Base-by-base conservation (phyloP, 2,329 filamentous ascomycete species). In the Claviceps sp. region DNA sequence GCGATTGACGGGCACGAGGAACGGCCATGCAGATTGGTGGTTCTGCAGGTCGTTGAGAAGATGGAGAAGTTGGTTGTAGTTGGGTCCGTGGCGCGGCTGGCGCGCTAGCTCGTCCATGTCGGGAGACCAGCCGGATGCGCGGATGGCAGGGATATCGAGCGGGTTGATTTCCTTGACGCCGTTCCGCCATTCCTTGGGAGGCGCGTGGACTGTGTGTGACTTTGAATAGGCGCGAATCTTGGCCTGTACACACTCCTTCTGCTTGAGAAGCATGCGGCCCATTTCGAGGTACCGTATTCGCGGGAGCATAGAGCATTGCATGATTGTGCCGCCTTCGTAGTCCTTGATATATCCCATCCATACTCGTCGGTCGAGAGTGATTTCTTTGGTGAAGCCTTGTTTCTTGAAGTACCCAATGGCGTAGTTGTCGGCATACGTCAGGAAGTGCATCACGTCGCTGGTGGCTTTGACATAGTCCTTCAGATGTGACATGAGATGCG, bases 281-380 rank as follows among this genome's bases (percentile, higher is more conserved):
- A 84, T 81, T 67, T 98, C 91, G 5, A 98, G 82, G 68, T 98
- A 98, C 48, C 93, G 86, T 51, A 97, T 88, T 56, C 86, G 86
- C 7, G 91, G 91, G 20, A 98, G 78, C 93, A 98, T 97, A 50
- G 86, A 88, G 64, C 93, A 98, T 71, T 98, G 93, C 93, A 98
- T 98, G 55, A 98, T 95, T 0, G 93, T 98, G 54, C 93, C 93
- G 53, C 93, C 93, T 69, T 98, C 93, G 67, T 98, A 98, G 66
- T 98, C 93, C 66, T 98, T 98, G 73, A 98, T 98, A 62, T 97
- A 98, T 2, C 93, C 93, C 93, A 97, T 97, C 93, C 93, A 98
- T 3, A 88, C 84, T 2, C 84, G 82, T 61, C 84, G 86, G 54
- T 93, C 86, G 1, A 98, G 79, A 0, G 90, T 95, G 57, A 98